Conservation (phyloP, 148 eudicot genomes). For the Tetragonia tetragonoides region DNA sequence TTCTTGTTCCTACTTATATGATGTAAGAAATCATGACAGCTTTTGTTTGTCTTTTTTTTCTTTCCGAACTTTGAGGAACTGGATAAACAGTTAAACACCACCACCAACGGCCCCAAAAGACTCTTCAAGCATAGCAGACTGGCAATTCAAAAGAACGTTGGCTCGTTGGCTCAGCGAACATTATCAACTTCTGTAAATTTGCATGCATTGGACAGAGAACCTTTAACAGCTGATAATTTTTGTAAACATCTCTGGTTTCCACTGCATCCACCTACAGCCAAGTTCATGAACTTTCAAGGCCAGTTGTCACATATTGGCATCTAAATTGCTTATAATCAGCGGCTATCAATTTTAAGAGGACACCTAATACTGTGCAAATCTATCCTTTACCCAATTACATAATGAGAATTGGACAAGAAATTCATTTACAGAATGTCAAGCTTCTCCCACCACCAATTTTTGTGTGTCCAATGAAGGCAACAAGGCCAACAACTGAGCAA, state of each 20-base stretch:
- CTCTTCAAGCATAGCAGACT: no score
- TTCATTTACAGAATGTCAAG: conserved; percentile 9
- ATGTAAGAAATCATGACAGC: no score
- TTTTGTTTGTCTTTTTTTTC: no score
- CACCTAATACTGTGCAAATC: conserved; percentile 9
- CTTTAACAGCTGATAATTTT: not conserved
- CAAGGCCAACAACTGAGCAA: not conserved
- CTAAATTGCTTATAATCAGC: not conserved
- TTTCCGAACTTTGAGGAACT: no score
- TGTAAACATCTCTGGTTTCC: not conserved
- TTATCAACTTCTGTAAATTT: not conserved
- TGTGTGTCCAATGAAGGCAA: not conserved
- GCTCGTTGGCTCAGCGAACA: not conserved
- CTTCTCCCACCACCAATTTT: not conserved
- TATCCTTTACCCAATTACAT: conserved; percentile 11
- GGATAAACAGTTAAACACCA: no score
- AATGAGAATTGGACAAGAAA: conserved; percentile 8
- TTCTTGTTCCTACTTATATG: no score
- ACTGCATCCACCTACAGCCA: conserved; percentile 1
- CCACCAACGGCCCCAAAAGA: no score
- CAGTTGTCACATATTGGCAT: not conserved
- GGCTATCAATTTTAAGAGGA: not conserved
- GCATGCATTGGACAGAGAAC: not conserved
- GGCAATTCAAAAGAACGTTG: no score
- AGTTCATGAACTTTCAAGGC: not conserved